A percentile compares a stretch with the other conserved stretches of the same genome.
Conservation (phyloP, 148 eudicot genomes). For the Rhododendron vialii region DNA sequence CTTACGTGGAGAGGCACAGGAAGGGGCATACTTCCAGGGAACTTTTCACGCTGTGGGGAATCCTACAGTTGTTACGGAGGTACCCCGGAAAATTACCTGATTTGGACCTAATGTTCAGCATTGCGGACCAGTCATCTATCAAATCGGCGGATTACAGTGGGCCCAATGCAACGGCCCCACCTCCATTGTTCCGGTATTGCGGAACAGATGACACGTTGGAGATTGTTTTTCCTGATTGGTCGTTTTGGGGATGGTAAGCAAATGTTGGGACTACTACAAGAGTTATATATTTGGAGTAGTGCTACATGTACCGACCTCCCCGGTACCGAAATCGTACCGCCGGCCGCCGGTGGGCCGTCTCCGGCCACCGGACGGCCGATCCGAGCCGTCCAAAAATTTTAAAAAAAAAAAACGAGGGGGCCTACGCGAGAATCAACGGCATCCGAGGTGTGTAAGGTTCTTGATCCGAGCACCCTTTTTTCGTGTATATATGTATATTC, state of each 20-base stretch:
- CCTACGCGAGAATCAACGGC: too few species aligned
- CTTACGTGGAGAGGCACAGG: conserved; percentile 50
- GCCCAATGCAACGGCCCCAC: conserved; percentile 43
- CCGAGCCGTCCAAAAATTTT: too few species aligned
- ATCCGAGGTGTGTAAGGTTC: too few species aligned
- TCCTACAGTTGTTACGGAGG: conserved; percentile 62
- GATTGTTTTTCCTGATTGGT: conserved; percentile 90
- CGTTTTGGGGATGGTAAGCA: conserved; percentile 91
- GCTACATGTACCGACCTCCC: too few species aligned
- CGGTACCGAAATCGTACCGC: too few species aligned
- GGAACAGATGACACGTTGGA: conserved; percentile 52
- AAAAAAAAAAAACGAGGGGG: too few species aligned
- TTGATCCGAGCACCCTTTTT: too few species aligned
- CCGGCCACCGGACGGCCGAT: too few species aligned
- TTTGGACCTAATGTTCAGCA: conserved; percentile 79
- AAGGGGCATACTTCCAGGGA: conserved; percentile 57
- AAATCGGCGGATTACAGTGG: conserved; percentile 6
- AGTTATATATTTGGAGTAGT: too few species aligned
- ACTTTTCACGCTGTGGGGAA: conserved; percentile 74
- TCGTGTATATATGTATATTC: too few species aligned
- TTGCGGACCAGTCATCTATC: conserved; percentile 66
- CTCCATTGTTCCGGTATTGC: conserved; percentile 73
- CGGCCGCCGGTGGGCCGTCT: too few species aligned
- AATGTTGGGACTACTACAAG: too few species aligned
- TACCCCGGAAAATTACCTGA: conserved; percentile 86